Conservation (phyloP, 148 eudicot species). For the Rhododendron kiyosumense region DNA sequence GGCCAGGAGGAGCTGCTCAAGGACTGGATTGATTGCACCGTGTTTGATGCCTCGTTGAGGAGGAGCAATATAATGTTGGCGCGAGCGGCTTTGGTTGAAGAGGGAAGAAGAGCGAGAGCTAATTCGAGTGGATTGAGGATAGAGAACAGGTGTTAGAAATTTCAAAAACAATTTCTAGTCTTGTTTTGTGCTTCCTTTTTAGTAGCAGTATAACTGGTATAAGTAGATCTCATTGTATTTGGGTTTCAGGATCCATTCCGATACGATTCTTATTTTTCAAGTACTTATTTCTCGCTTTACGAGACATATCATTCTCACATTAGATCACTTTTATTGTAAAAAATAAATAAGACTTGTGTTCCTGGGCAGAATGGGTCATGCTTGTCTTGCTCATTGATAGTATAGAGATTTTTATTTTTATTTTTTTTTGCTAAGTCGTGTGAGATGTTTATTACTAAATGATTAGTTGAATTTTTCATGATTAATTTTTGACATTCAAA, state of each 20-base stretch:
- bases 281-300: too few relatives aligned
- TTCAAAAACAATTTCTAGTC: not conserved
- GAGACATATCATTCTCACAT: too few relatives aligned
- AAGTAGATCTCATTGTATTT: not conserved
- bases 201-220: not conserved
- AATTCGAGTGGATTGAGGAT: conserved; percentile 34
- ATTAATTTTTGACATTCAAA: not conserved
- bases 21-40: conserved; percentile 64
- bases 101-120: conserved; percentile 34
- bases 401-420: too few relatives aligned
- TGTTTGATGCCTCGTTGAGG: conserved; percentile 46
- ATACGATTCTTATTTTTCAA: too few relatives aligned
- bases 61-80: conserved; percentile 47
- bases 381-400: too few relatives aligned
- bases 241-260: not conserved
- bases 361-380: too few relatives aligned
- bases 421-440: too few relatives aligned
- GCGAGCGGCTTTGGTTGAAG: conserved; percentile 46
- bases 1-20: conserved; percentile 67
- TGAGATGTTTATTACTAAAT: not conserved
- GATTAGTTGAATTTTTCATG: not conserved
- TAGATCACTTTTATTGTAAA: too few relatives aligned
- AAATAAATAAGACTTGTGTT: too few relatives aligned
- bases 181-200: not conserved
- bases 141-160: conserved; percentile 36